phyloP scores from a whole-genome alignment of 2,329 filamentous ascomycete species.

The Cladosporium sp. region DNA sequence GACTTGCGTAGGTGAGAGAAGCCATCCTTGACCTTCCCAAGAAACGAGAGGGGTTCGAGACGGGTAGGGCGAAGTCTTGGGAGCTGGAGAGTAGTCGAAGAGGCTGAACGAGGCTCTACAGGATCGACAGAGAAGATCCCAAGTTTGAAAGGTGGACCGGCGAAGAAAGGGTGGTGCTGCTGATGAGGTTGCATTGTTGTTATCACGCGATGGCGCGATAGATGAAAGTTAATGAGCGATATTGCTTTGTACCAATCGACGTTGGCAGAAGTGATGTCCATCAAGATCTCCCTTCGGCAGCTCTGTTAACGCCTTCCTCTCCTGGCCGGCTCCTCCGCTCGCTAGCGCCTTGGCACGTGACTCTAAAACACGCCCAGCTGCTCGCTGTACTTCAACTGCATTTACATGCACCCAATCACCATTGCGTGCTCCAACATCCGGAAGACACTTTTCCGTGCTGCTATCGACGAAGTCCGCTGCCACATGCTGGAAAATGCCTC shows the following conservation, averaged over 20 bases:
- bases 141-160: background rate
- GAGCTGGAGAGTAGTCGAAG: background rate
- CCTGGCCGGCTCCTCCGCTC: constrained; percentile 9
- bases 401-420: background rate
- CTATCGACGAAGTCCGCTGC: background rate
- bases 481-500: background rate
- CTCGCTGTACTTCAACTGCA: background rate
- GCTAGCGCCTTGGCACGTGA: background rate
- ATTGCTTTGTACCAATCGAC: background rate
- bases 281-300: background rate
- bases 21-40: background rate
- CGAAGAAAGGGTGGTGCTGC: constrained; percentile 2
- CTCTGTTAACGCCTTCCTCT: constrained; percentile 7
- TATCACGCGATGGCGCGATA: constrained; percentile 14
- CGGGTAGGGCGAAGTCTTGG: constrained; percentile 19
- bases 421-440: background rate
- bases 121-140: background rate
- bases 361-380: constrained; percentile 2
- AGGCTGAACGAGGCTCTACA: background rate
- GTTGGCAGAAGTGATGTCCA: background rate
- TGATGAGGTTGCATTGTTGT: background rate
- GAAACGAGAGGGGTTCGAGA: background rate
- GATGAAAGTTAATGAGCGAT: constrained; percentile 3
- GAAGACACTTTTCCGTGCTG: background rate
- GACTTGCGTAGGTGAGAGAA: background rate